Evolutionary conservation across 768 basidiomycete species (phyloP).

Genomic region (Boletus reticulatus): DNA sequence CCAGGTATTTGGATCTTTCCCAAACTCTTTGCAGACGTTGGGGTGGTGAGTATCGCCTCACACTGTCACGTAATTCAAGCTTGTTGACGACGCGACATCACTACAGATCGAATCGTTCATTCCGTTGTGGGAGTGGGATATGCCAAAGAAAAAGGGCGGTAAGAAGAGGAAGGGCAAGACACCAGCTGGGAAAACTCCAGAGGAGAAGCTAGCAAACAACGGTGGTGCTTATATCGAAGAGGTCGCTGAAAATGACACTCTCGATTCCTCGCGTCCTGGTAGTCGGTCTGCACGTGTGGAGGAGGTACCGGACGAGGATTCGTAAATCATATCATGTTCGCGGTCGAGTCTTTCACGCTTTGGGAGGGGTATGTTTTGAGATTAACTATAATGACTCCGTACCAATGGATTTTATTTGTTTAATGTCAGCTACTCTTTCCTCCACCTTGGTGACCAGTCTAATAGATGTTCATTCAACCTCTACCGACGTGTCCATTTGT

Average conservation of each 20-base stretch:
- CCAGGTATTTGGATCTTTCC: slow-evolving; percentile 99
- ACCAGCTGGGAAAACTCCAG: slow-evolving; percentile 26
- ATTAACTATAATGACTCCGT: background rate
- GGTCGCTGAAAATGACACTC: slow-evolving; percentile 31
- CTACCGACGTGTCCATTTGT: too few relatives aligned
- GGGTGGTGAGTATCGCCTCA: slow-evolving; percentile 71
- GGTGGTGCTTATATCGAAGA: slow-evolving; percentile 40
- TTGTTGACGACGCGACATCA: background rate
- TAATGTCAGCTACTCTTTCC: background rate
- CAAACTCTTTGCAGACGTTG: slow-evolving; percentile 95
- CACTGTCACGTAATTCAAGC: background rate
- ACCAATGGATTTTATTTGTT: background rate
- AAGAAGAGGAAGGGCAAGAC: slow-evolving; percentile 63
- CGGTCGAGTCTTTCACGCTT: background rate
- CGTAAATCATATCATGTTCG: slow-evolving; percentile 7
- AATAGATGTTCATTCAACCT: background rate
- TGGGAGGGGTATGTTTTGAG: background rate
- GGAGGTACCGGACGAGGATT: slow-evolving; percentile 44
- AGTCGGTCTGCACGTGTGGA: slow-evolving; percentile 43
- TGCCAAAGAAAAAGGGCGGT: slow-evolving; percentile 65
- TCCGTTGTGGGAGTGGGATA: slow-evolving; percentile 95
- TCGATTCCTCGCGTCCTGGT: slow-evolving; percentile 31
- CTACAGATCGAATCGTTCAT: slow-evolving; percentile 95
- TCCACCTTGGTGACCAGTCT: background rate
- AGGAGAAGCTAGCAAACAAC: slow-evolving; percentile 40